Evolutionary conservation across 2,329 filamentous ascomycete species (phyloP).

Genomic region (Fusarium dlaminii): DNA sequence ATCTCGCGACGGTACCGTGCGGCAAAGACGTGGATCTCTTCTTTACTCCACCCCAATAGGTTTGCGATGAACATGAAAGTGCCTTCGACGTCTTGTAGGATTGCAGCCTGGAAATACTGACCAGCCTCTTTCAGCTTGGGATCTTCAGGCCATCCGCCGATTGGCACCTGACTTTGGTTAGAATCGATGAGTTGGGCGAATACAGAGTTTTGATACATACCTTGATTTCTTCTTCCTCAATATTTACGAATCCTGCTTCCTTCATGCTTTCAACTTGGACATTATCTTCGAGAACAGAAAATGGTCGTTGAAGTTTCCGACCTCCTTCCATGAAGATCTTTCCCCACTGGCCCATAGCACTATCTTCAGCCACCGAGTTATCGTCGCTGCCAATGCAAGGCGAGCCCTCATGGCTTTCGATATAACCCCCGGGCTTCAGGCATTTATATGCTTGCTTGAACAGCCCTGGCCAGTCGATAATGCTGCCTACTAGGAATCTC

Average conservation of each 20-base stretch:
- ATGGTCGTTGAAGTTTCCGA: background rate
- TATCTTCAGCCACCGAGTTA: background rate
- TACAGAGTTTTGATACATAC: rapidly evolving
- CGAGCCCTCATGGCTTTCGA: background rate
- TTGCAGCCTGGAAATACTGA: constrained; percentile 13
- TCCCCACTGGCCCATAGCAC: constrained; percentile 16
- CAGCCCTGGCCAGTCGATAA: background rate
- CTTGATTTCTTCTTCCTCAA: background rate
- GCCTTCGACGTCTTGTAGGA: background rate
- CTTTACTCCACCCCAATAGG: background rate
- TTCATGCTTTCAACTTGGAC: background rate
- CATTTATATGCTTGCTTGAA: background rate
- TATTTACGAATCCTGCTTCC: background rate
- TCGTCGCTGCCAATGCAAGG: background rate
- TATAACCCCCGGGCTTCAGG: background rate
- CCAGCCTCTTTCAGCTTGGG: background rate
- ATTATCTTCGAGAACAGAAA: constrained; percentile 1
- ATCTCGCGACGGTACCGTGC: background rate
- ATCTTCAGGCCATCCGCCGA: constrained; percentile 4
- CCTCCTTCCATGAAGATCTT: constrained; percentile 10
- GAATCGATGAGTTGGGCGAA: rapidly evolving
- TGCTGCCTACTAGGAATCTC: constrained; percentile 7
- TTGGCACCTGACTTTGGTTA: background rate
- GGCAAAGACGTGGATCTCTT: background rate
- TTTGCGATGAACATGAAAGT: constrained; percentile 2